Conservation (phyloP, 495 filamentous ascomycete species). For the Penicillium arizonense region DNA sequence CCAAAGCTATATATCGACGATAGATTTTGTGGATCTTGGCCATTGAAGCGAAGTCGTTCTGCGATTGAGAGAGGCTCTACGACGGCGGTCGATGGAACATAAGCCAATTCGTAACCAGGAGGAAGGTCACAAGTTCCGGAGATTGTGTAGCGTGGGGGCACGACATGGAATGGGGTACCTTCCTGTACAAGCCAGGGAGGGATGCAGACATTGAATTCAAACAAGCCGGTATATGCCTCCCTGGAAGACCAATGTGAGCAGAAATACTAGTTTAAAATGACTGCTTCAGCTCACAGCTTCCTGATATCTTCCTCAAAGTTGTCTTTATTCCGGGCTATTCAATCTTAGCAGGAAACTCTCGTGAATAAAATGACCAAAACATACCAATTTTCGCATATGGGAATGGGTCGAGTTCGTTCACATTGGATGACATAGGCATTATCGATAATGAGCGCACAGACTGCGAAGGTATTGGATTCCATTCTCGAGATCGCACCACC, state of each 20-base stretch:
- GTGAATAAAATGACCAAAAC: too few species aligned
- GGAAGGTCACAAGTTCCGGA: not conserved
- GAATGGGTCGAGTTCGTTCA: too few species aligned
- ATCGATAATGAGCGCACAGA: not conserved
- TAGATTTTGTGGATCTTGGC: not conserved
- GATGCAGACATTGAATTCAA: not conserved
- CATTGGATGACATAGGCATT: too few species aligned
- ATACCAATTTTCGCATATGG: too few species aligned
- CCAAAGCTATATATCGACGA: not conserved
- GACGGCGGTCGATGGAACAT: not conserved
- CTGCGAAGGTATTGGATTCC: not conserved
- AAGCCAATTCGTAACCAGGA: not conserved
- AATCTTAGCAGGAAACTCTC: too few species aligned
- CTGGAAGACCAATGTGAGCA: too few species aligned
- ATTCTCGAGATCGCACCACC: not conserved
- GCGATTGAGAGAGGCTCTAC: not conserved
- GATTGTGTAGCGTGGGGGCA: not conserved
- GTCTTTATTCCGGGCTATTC: too few species aligned
- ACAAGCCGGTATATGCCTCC: too few species aligned
- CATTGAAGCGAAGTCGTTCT: not conserved
- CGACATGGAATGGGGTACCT: not conserved
- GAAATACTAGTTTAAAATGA: too few species aligned
- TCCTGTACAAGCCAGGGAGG: not conserved
- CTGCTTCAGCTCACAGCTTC: too few species aligned
- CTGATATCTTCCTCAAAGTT: too few species aligned